Evolutionary conservation across 2,329 filamentous ascomycete species (phyloP), one percentile per base, ranked within the genome.

Genomic region (Ophiostoma perfectum): DNA sequence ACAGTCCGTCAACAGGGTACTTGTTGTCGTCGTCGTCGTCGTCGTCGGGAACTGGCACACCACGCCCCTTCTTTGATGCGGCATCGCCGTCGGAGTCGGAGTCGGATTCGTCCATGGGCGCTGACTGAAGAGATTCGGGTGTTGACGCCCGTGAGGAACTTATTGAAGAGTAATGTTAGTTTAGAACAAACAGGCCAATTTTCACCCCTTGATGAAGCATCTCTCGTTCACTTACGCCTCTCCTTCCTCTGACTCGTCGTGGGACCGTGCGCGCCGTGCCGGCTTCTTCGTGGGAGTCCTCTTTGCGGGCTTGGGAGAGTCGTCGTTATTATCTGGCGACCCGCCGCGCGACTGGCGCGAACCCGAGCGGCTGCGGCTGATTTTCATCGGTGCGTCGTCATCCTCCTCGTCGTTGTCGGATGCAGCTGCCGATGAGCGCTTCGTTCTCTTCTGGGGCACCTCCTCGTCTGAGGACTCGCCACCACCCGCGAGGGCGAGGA

Each of bases 1-100:
- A 95, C 75, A 95, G 88, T 73, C 94, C 93, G 72, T 99, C 95
- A 71, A 97, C 85, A 0, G 94, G 93, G 76, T 96, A 95, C 68
- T 90, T 81, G 75, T 89, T 85, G 67, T 86, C 84, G 68, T 88
- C 84, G 65, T 86, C 84, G 64, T 83, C 83, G 58, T 81, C 80
- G 47, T 72, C 72, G 11, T 71, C 66, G 18, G 65, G 64, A 5
- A 11, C 52, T 16, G 49, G 45, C 1, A 16, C 67, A 11, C 55
- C 63, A 1, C 71, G 69, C 8, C 45, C 14, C 55, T 71, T 70
- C 14, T 65, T 75, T 5, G 75, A 80, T 72, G 71, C 78, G 66
- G 84, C 80, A 67, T 83, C 79, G 69, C 82, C 80, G 72, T 91
- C 88, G 38, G 85, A 86, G 72, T 91, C 90, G n/a, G 91, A 92